These are phyloP conservation scores for Populus hybrid DNA, from an alignment of 441 rosid species.

Conservation along the genomic window DNA sequence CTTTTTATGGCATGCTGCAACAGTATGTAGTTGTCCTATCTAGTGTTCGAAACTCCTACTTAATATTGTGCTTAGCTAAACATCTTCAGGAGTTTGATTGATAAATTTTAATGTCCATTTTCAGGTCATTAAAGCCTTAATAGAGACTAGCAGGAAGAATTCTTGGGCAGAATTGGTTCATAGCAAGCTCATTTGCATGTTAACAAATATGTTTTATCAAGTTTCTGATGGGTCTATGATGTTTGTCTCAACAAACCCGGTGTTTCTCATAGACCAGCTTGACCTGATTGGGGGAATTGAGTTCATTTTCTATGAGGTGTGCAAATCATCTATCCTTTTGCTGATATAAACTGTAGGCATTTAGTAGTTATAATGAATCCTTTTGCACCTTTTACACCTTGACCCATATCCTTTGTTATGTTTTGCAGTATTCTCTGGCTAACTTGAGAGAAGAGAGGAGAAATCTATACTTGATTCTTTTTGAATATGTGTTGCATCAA, in stretches of 20 bases:
- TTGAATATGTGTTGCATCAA: constrained; percentile 84
- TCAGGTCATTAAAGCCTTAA: constrained; percentile 84
- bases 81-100: neutral
- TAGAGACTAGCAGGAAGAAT: constrained; percentile 70
- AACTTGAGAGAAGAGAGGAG: constrained; percentile 88
- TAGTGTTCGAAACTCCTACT: neutral
- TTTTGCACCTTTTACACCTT: neutral
- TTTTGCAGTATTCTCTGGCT: constrained; percentile 86
- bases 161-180: constrained; percentile 99
- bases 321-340: neutral
- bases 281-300: constrained; percentile 97
- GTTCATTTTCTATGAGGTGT: constrained; percentile 89
- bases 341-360: neutral
- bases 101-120: constrained; percentile 18
- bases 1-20: neutral
- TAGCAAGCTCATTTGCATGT: constrained; percentile 85
- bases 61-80: neutral
- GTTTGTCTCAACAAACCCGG: constrained; percentile 39
- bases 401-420: constrained; percentile 1
- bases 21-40: neutral
- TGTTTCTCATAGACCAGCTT: constrained; percentile 79
- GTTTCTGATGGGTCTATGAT: constrained; percentile 53
- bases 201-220: constrained; percentile 88
- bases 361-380: neutral
- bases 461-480: constrained; percentile 84